Evolutionary conservation across 495 filamentous ascomycete genomes (phyloP), one percentile per base, ranked within the genome.

Genomic region (Ramalina intermedia): DNA sequence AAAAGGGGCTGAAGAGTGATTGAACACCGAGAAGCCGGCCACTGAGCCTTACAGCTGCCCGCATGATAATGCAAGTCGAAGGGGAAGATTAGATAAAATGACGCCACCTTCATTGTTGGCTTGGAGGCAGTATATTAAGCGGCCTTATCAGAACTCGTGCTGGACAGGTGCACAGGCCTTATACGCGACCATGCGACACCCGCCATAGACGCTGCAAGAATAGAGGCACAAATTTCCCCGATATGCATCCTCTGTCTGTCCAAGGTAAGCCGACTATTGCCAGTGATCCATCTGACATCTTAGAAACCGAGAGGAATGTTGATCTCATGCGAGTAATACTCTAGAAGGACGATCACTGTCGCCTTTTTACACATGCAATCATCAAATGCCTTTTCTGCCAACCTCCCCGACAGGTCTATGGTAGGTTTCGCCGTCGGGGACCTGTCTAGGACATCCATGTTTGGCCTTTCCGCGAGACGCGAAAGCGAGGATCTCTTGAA

Each of bases 181-280:
- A 37, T 52, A 55, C 52, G 53, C 53, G 53, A 55, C 37, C 41
- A 37, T 51, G 46, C 49, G 49, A 52, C 38, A 58, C 48, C 55
- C 55, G 55, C 55, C 55, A 55, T 46, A 58, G 49, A 58, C 55
- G 55, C 55, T 39, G 41, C 23, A n/a, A 55, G 20, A 45, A 52
- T 14, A 58, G 35, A 52, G 55, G 55, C 29, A 29, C 9, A 51
- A 46, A 52, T n/a, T 45, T 37, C 23, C 43, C 29, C 52, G 41
- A 41, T 11, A 33, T 33, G 29, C 29, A 33, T 33, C 29, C 29
- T 33, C 12, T 1, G 7, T 26, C 43, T 11, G 38, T 37, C 35
- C 38, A 48, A 18, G 16, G 17, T n/a, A 37, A 14, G 23, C 38
- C 20, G 44, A 35, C 33, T 24, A 21, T 37, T 40, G 36, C 29